Evolutionary conservation across 1,139 yeast genomes (phyloP), one percentile per base, ranked within the genome.

Genomic region (Taphrina wiesneri): DNA sequence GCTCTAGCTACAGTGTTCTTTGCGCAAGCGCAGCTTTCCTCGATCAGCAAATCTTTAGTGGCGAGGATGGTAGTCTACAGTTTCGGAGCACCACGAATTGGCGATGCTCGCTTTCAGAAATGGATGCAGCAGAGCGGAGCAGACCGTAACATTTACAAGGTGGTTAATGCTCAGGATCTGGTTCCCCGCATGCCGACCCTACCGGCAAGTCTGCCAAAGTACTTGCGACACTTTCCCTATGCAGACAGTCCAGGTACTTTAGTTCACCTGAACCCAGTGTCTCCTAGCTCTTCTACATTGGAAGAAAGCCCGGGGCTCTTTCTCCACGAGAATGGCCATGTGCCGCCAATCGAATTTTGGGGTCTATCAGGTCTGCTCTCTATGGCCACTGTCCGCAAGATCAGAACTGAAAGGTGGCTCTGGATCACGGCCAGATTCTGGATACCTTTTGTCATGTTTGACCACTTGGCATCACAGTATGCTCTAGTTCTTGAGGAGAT

Each of bases 111-210:
- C 5, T 53, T 62, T 21, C 53, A 25, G 34, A 32, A 43, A 13
- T 62, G 65, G 65, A 53, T 62, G 60, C 39, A 62, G 15, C 32
- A 43, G n/a, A 17, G 34, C 13, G 60, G 57, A 5, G 47, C 36
- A 9, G 45, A 57, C 26, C 43, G 53, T 23, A 28, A 41, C 3
- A 34, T 62, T 13, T 62, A 26, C 36, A 53, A 62, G 21, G 54
- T 62, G 2, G 65, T 62, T 26, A 62, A 62, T 54, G 60, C 60
- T 26, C 60, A 62, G 17, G 65, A 62, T 45, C 43, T 62, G 26
- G 60, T 62, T 17, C 65, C 65, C 21, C 53, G 65, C n/a, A 47
- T 51, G 60, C 60, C 65, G 1, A 30, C 46, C 11, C 15, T 62
- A 15, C 60, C 60, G 17, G 52, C 43, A 9, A 26, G 32, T 32